These are phyloP conservation scores for Hyaloscypha hepaticicola DNA, from an alignment of 495 filamentous ascomycete genomes.

Conservation along the genomic window DNA sequence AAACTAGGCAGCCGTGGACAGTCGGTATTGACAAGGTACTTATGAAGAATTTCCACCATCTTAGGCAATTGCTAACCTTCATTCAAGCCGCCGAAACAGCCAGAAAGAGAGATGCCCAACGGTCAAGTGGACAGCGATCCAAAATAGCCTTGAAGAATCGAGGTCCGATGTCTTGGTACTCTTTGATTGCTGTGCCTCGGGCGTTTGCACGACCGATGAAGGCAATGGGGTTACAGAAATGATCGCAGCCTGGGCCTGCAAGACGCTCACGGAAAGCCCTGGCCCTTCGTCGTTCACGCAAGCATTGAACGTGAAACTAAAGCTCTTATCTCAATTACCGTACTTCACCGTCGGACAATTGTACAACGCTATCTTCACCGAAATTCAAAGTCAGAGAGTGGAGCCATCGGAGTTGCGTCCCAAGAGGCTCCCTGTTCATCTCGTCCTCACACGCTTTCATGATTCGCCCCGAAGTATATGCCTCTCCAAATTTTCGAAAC, in stretches of 20 bases:
- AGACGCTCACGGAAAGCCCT: not conserved
- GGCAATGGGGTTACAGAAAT: constrained; percentile 33
- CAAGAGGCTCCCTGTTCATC: constrained; percentile 8
- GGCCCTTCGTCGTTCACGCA: constrained; percentile 7
- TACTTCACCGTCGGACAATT: constrained; percentile 5
- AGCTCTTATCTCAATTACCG: constrained; percentile 1
- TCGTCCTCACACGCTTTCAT: not conserved
- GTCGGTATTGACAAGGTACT: not conserved
- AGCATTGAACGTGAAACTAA: not conserved
- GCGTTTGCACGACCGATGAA: constrained; percentile 36
- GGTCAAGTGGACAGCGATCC: constrained; percentile 5
- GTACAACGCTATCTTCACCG: constrained; percentile 9
- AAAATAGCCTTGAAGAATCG: constrained; percentile 8
- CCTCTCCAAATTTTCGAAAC: not conserved
- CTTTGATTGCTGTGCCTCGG: constrained; percentile 10
- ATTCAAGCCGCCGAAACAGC: not conserved
- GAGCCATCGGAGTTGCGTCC: not conserved
- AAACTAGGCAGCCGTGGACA: constrained; percentile 5
- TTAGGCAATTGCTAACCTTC: not conserved
- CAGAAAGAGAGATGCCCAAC: constrained; percentile 2
- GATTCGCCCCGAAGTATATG: constrained; percentile 1
- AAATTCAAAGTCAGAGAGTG: constrained; percentile 2
- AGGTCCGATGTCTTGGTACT: constrained; percentile 7
- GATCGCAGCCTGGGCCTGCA: constrained; percentile 28
- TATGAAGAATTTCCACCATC: not conserved